Base-by-base conservation (phyloP, 441 rosid genomes). In the Omphalea diandra region DNA sequence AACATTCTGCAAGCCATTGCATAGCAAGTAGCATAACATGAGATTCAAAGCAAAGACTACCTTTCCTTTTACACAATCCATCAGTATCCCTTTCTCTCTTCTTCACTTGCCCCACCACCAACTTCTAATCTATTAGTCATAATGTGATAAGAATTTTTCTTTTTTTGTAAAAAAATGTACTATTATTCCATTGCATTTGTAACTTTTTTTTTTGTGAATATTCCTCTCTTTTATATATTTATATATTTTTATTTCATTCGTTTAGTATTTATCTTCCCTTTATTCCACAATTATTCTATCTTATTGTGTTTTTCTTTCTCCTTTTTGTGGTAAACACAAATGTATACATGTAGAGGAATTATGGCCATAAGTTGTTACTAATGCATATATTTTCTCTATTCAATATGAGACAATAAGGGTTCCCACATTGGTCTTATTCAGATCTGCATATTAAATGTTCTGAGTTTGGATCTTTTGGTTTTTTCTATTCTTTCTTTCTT, bases 41-140 rank as follows among this genome's bases (percentile, higher is more conserved):
- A 82, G 84, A 84, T 82, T 82, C 84, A 80, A 82, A 84, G 84
- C 74, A 63, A n/a, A n/a, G n/a, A n/a, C n/a, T 60, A 24, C 75
- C 76, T 77, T 67, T 76, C 36, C 70, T 60, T 75, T 67, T 41
- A 70, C 78, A 72, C 77, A 68, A 75, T 62, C 65, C 67, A 15
- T 64, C 65, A 32, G 70, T 35, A 69, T 49, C 77, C 35, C 54
- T 58, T 33, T 68, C 32, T n/a, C n/a, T n/a, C n/a, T n/a, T n/a
- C n/a, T n/a, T 63, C 44, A 2, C 31, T 62, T 10, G 31, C 63
- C 40, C n/a, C 58, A 26, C 32, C 58, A 53, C 31, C 32, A 22
- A 2, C 32, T 52, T 52, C 31, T 52, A n/a, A 20, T 62, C 0
- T 47, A 68, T 33, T 7, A 44, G 69, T 43, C 20, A 18, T 5